Base-by-base conservation (phyloP, 495 filamentous ascomycete species). In the Neurospora pannonica region DNA sequence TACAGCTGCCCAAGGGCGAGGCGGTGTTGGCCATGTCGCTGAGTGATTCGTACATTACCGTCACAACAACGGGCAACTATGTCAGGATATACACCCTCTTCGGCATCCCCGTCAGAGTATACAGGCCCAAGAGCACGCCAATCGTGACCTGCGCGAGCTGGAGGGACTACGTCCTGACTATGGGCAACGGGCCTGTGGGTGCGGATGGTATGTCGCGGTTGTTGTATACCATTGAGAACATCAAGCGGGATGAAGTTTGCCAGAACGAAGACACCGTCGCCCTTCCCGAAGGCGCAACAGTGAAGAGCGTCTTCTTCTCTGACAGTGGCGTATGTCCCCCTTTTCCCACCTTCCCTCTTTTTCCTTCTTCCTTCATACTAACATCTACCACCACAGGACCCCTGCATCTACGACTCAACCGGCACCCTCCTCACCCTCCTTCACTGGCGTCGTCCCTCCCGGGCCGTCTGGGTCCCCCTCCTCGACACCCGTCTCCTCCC, bases 191-290 rank as follows among this genome's bases (percentile, higher is more conserved):
- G 0, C 89, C 97, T 0, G 87, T 97, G 69, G 90, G 89, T 24
- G 88, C 90, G 11, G 91, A 95, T 78, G 96, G 97, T 48, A 87
- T 84, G 48, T 89, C 92, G 6, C 88, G 87, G 40, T 86, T 99
- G 37, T 84, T 92, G 15, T 99, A 98, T 86, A 93, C 91, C 0
- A 92, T 99, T 76, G 91, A 97, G 79, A 97, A 98, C 77, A 89
- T 98, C 77, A 96, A 97, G 83, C 88, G 93, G 37, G 96, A 98
- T 77, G 95, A 99, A 77, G 89, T 94, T 5, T 93, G 91, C 78
- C 96, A 99, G 82, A 94, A 90, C 77, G 93, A 97, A 81, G 96
- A 98, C 79, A 90, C 92, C 0, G 92, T 99, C 8, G 94, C 96
- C 0, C 85, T 99, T 13, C 88, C 93, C 0, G 87, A 90, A 71